Evolutionary conservation across 495 filamentous ascomycete species (phyloP).

Genomic region (Aspergillus taichungensis): DNA sequence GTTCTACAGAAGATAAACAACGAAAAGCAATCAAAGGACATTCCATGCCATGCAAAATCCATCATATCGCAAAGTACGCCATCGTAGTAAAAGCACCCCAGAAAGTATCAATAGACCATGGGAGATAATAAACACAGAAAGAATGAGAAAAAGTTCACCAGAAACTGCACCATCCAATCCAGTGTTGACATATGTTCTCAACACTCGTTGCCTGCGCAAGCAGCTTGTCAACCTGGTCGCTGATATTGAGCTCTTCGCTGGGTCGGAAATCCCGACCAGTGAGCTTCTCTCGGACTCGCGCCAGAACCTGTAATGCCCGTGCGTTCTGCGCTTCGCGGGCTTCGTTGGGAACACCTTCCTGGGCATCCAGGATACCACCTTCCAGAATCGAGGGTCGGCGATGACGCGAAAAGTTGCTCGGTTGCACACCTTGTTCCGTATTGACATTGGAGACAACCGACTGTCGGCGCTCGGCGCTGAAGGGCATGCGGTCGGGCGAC

Average conservation of each 20-base stretch:
- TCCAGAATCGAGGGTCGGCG: slow-evolving; percentile 42
- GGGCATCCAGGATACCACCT: slow-evolving; percentile 41
- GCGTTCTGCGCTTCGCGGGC: slow-evolving; percentile 81
- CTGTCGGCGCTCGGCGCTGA: slow-evolving; percentile 68
- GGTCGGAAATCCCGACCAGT: slow-evolving; percentile 61
- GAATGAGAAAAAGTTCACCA: slow-evolving; percentile 44
- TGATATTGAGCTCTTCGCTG: slow-evolving; percentile 71
- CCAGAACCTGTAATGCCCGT: slow-evolving; percentile 82
- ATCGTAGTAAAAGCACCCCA: slow-evolving; percentile 5
- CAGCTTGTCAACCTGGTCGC: slow-evolving; percentile 85
- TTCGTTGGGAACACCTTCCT: slow-evolving; percentile 42
- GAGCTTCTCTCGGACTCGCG: slow-evolving; percentile 87
- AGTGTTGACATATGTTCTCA: slow-evolving; percentile 97
- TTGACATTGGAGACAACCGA: slow-evolving; percentile 64
- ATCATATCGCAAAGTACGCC: slow-evolving; percentile 12
- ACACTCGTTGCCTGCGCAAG: slow-evolving; percentile 91
- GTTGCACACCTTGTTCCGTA: slow-evolving; percentile 38
- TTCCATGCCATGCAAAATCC: slow-evolving; percentile 13
- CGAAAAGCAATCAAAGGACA: slow-evolving; percentile 1
- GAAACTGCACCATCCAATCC: slow-evolving; percentile 96
- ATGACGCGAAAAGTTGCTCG: slow-evolving; percentile 38
- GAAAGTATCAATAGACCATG: neutral
- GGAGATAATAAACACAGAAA: slow-evolving; percentile 7
- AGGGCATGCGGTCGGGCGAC: slow-evolving; percentile 68
- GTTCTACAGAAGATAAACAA: neutral